Percentiles rank a stretch among this genome's conserved stretches.
phyloP scores from a whole-genome alignment of 2,329 filamentous ascomycete species.

The Sporothrix phasma region DNA sequence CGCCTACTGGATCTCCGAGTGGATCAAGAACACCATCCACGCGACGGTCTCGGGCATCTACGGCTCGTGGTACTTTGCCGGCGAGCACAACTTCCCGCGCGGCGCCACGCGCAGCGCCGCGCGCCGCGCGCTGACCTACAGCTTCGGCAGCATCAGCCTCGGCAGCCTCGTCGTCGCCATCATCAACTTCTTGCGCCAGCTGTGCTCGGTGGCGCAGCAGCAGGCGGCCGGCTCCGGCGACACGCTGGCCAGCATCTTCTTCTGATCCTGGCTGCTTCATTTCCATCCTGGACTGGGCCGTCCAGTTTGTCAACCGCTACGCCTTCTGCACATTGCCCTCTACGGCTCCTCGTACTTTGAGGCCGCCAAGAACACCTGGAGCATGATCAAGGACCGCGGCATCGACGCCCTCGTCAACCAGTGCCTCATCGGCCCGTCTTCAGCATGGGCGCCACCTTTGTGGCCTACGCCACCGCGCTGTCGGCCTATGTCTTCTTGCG shows the following conservation, averaged over 20 bases:
- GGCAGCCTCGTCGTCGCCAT: conserved; percentile 80
- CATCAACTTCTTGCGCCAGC: conserved; percentile 73
- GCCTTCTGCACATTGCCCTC: conserved; percentile 88
- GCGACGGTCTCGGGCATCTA: conserved; percentile 81
- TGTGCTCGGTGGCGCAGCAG: conserved; percentile 67
- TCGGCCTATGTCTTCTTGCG: conserved; percentile 79
- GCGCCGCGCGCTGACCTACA: conserved; percentile 74
- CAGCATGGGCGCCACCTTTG: conserved; percentile 70
- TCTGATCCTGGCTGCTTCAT: conserved; percentile 74
- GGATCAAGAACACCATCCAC: conserved; percentile 88
- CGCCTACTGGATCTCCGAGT: conserved; percentile 89
- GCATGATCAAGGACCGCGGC: conserved; percentile 82
- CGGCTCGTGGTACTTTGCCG: conserved; percentile 83
- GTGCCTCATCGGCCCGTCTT: conserved; percentile 66
- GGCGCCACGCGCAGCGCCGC: conserved; percentile 76
- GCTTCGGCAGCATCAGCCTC: conserved; percentile 81
- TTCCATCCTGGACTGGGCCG: conserved; percentile 69
- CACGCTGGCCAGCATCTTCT: conserved; percentile 52
- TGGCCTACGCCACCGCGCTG: conserved; percentile 72
- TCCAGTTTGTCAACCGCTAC: conserved; percentile 83
- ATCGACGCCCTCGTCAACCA: conserved; percentile 86
- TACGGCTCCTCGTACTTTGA: conserved; percentile 84
- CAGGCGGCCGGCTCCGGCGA: conserved; percentile 58
- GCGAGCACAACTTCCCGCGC: conserved; percentile 54
- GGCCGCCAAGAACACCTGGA: conserved; percentile 84